Percentiles rank a stretch among this genome's conserved stretches.
These are phyloP conservation scores for Ambrosiella cleistominuta DNA, from an alignment of 2,329 filamentous ascomycete species.

Conservation along the genomic window DNA sequence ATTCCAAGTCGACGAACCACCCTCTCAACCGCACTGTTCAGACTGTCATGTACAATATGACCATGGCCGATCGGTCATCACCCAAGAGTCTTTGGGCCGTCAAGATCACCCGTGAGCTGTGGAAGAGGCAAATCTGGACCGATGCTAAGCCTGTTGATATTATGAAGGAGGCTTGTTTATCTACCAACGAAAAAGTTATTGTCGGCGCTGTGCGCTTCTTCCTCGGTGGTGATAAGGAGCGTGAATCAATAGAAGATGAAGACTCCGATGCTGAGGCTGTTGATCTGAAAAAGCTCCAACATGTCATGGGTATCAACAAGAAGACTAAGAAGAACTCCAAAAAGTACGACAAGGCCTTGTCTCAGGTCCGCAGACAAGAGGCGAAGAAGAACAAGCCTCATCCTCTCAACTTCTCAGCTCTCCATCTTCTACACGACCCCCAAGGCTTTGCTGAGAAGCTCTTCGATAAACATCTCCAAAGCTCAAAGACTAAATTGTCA, in stretches of 20 bases:
- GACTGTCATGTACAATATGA: conserved; percentile 78
- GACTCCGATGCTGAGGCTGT: conserved; percentile 64
- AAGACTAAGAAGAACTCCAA: conserved; percentile 80
- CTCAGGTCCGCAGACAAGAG: conserved; percentile 67
- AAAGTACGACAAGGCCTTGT: conserved; percentile 60
- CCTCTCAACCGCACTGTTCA: conserved; percentile 85
- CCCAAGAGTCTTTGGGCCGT: conserved; percentile 88
- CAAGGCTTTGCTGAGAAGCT: conserved; percentile 83
- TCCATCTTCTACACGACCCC: conserved; percentile 85
- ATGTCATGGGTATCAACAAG: conserved; percentile 85
- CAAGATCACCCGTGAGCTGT: conserved; percentile 85
- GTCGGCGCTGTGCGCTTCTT: conserved; percentile 83
- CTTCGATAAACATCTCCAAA: conserved; percentile 82
- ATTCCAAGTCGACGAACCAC: conserved; percentile 77
- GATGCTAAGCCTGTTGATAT: conserved; percentile 91
- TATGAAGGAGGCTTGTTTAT: conserved; percentile 84
- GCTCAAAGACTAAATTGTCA: conserved; percentile 65
- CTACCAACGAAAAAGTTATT: conserved; percentile 85
- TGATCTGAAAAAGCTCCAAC: conserved; percentile 66
- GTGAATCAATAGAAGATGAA: conserved; percentile 82
- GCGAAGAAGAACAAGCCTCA: conserved; percentile 78
- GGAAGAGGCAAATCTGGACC: conserved; percentile 92
- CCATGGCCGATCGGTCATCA: conserved; percentile 70
- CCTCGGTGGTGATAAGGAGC: conserved; percentile 85
- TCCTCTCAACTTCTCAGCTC: conserved; percentile 83